Conservation (phyloP, 2,329 filamentous ascomycete species). For the Alternaria consortialis region DNA sequence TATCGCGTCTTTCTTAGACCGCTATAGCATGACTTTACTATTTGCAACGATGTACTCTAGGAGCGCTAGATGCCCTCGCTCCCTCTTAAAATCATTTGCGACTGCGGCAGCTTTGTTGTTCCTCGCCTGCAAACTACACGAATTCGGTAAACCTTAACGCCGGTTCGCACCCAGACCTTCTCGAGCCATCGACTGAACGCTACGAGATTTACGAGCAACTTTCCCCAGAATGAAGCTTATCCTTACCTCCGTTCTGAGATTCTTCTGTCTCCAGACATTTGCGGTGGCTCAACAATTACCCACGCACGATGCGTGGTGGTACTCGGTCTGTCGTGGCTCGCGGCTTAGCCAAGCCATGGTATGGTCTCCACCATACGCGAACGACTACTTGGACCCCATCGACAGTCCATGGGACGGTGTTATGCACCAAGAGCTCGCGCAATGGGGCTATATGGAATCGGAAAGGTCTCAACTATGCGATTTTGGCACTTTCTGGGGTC, state of each 20-base stretch:
- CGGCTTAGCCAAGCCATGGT: background rate
- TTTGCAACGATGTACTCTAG: background rate
- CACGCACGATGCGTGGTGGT: background rate
- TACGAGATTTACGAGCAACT: background rate
- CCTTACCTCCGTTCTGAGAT: background rate
- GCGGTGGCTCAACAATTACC: background rate
- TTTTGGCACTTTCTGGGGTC: slow-evolving; percentile 1
- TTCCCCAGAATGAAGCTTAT: background rate
- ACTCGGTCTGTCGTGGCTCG: background rate
- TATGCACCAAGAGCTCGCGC: background rate
- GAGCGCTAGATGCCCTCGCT: background rate
- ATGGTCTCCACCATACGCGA: background rate
- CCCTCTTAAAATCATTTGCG: background rate
- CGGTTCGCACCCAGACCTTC: background rate
- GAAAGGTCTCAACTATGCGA: slow-evolving; percentile 1
- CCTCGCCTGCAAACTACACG: background rate
- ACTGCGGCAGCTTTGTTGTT: background rate
- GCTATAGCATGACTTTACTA: background rate
- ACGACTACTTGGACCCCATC: background rate
- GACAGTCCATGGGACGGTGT: background rate
- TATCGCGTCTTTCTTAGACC: background rate
- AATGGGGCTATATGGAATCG: background rate
- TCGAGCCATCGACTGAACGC: too few species aligned
- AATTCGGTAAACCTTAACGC: background rate
- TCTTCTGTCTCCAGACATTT: background rate